A percentile compares a stretch with the other conserved stretches of the same genome.
Conservation (phyloP, 495 filamentous ascomycete genomes). For the Jackrogersella multiformis region DNA sequence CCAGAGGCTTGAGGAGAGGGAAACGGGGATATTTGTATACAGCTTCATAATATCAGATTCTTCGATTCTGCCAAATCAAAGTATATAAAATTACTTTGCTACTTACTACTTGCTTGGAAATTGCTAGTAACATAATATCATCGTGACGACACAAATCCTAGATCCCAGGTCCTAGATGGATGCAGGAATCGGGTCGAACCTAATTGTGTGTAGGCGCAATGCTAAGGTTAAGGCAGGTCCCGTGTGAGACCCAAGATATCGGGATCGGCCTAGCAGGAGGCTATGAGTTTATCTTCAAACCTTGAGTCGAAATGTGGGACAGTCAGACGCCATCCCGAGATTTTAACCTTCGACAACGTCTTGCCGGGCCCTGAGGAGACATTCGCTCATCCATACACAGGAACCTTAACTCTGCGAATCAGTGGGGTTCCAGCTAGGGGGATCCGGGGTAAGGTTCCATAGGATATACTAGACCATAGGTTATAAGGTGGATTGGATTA, state of each 20-base stretch:
- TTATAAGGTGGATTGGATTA: no score
- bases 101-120: not conserved
- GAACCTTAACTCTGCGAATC: no score
- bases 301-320: not conserved
- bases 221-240: slow-evolving; percentile 4
- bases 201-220: slow-evolving; percentile 7
- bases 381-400: no score
- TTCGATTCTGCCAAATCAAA: slow-evolving; percentile 38
- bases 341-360: no score
- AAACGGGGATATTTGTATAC: slow-evolving; percentile 36
- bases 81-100: slow-evolving; percentile 25
- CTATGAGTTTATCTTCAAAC: not conserved
- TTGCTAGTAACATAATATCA: no score
- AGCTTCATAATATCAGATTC: slow-evolving; percentile 45
- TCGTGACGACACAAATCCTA: not conserved
- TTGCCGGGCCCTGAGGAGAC: no score
- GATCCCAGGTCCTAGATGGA: not conserved
- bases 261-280: not conserved
- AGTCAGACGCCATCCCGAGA: not conserved
- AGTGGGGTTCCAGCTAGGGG: no score
- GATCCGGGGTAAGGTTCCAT: no score
- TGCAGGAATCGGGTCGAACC: slow-evolving; percentile 20
- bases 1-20: slow-evolving; percentile 4
- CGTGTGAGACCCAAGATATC: not conserved
- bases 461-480: no score